Evolutionary conservation across 2,329 filamentous ascomycete genomes (phyloP).

Genomic region (Chaetomiaceae sp.): DNA sequence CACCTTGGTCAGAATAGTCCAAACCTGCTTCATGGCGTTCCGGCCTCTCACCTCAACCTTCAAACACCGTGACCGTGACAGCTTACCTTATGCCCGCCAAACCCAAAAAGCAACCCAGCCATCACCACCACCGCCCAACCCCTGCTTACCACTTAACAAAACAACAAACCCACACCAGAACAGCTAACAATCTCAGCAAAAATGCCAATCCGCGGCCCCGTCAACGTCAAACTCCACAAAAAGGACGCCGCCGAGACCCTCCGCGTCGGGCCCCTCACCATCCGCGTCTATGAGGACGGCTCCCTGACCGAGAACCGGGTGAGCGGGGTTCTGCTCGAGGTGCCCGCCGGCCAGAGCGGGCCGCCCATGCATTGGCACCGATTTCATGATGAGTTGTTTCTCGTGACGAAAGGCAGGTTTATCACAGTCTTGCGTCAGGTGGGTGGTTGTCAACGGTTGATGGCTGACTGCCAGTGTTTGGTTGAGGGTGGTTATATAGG

Average conservation of each 20-base stretch:
- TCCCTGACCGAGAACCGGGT: conserved; percentile 34
- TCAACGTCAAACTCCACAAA: conserved; percentile 29
- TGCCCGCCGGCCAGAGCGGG: conserved; percentile 32
- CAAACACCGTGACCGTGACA: too few species aligned
- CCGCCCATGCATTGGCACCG: conserved; percentile 38
- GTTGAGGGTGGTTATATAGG: conserved; percentile 18
- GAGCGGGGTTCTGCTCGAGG: conserved; percentile 31
- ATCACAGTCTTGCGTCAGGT: too few species aligned
- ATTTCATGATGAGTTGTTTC: conserved; percentile 36
- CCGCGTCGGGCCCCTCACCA: conserved; percentile 32
- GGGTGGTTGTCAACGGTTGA: too few species aligned
- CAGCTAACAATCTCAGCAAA: conserved; percentile 2
- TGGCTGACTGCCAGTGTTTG: too few species aligned
- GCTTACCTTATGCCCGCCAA: too few species aligned
- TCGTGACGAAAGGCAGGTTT: conserved; percentile 32
- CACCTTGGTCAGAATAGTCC: too few species aligned
- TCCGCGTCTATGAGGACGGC: conserved; percentile 35
- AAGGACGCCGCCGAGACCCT: conserved; percentile 32
- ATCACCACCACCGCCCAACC: too few species aligned
- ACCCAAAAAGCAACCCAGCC: too few species aligned
- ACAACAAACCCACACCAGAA: neutral
- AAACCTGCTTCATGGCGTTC: too few species aligned
- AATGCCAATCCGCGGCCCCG: conserved; percentile 34
- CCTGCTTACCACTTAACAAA: too few species aligned
- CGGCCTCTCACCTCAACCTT: too few species aligned